Evolutionary conservation across 2,329 filamentous ascomycete species (phyloP).

Genomic region (Cryphonectria carpinicola): DNA sequence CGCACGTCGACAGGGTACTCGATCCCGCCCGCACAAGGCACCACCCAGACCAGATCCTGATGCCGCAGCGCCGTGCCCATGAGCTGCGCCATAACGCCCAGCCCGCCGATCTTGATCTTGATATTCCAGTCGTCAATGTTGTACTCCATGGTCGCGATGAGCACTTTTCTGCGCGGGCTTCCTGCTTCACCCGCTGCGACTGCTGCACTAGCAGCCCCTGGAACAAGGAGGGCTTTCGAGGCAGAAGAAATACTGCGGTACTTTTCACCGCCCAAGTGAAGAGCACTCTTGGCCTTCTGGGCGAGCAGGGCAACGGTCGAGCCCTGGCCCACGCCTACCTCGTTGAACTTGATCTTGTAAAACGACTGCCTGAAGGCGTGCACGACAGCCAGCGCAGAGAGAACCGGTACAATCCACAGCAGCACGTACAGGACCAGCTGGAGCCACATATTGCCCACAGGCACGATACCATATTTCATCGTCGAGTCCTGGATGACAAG

Average conservation of each 20-base stretch:
- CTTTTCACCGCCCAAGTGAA: constrained; percentile 14
- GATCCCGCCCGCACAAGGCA: constrained; percentile 64
- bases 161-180: constrained; percentile 33
- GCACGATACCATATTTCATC: constrained; percentile 55
- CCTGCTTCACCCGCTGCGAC: constrained; percentile 13
- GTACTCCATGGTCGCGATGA: constrained; percentile 56
- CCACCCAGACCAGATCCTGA: constrained; percentile 67
- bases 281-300: constrained; percentile 29
- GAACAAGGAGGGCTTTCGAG: constrained; percentile 38
- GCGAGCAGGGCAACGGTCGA: constrained; percentile 31
- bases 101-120: constrained; percentile 72
- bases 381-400: constrained; percentile 52
- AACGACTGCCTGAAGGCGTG: constrained; percentile 62
- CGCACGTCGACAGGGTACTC: constrained; percentile 65
- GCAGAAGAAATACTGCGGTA: constrained; percentile 55
- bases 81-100: constrained; percentile 72
- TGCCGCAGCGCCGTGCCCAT: constrained; percentile 70
- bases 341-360: constrained; percentile 52
- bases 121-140: constrained; percentile 72
- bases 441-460: constrained; percentile 54
- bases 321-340: constrained; percentile 27
- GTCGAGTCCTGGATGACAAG: constrained; percentile 59
- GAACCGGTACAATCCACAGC: constrained; percentile 56
- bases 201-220: constrained; percentile 15
- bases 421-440: constrained; percentile 60